phyloP scores from a whole-genome alignment of 1,284 basidiomycete species.

The Tilletia setariae region DNA sequence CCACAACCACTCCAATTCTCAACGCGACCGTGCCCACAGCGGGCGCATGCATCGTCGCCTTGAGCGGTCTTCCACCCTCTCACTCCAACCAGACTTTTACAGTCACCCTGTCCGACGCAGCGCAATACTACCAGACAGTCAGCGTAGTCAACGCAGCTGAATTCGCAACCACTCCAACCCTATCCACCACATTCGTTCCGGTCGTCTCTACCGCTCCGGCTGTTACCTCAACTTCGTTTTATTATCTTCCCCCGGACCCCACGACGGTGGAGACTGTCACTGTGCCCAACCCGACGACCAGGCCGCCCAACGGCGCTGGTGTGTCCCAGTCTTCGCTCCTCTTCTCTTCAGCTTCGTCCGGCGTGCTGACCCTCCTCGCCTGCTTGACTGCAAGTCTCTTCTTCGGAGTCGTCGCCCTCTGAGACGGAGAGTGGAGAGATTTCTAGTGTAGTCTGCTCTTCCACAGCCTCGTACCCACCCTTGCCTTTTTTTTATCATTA shows the following conservation, averaged over 20 bases:
- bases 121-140: conserved; percentile 2
- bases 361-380: no score
- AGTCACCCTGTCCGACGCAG: neutral
- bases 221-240: neutral
- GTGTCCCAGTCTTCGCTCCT: neutral
- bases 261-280: neutral
- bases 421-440: no score
- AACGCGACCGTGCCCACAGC: neutral
- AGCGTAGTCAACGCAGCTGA: neutral
- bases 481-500: no score
- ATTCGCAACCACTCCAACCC: neutral
- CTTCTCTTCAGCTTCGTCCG: no score
- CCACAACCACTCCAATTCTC: neutral
- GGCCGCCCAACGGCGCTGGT: neutral
- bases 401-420: no score
- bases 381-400: no score
- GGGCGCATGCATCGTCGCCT: neutral
- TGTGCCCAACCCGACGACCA: neutral
- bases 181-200: neutral
- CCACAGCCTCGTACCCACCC: no score
- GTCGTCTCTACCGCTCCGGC: neutral
- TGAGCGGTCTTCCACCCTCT: neutral
- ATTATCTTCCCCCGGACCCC: neutral
- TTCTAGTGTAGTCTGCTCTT: no score
- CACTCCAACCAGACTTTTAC: neutral